These are phyloP conservation scores for Tolypocladium endophyticum DNA, from an alignment of 2,329 filamentous ascomycete genomes.

Conservation along the genomic window DNA sequence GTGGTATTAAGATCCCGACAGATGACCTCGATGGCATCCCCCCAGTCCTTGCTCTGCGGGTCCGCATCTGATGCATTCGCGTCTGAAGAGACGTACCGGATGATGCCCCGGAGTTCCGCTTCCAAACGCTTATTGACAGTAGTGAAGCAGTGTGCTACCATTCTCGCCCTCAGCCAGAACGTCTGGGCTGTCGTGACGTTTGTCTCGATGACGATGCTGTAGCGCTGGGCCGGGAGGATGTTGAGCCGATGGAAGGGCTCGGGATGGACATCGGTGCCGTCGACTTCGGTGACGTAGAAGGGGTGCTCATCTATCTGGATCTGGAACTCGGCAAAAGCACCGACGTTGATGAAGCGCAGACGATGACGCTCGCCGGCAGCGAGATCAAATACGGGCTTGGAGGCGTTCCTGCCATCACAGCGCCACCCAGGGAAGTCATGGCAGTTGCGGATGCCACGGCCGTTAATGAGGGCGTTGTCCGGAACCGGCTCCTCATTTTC, in stretches of 20 bases:
- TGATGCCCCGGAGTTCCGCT: conserved; percentile 17
- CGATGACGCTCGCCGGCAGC: conserved; percentile 49
- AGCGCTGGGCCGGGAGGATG: conserved; percentile 60
- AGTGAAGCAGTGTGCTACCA: conserved; percentile 28
- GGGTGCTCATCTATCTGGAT: conserved; percentile 58
- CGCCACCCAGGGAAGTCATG: conserved; percentile 23
- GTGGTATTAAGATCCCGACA: conserved; percentile 44
- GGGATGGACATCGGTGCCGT: conserved; percentile 56
- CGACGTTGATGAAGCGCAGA: conserved; percentile 59
- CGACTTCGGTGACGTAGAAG: conserved; percentile 57
- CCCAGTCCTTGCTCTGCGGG: conserved; percentile 36
- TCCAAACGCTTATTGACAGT: conserved; percentile 18
- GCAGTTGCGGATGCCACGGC: conserved; percentile 23
- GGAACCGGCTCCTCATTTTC: conserved; percentile 55
- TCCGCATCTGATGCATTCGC: neutral
- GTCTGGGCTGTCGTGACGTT: conserved; percentile 41
- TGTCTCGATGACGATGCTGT: conserved; percentile 53
- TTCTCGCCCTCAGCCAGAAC: conserved; percentile 53
- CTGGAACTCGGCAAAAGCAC: conserved; percentile 62
- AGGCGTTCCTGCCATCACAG: conserved; percentile 31
- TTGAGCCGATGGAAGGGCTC: conserved; percentile 49
- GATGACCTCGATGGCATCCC: conserved; percentile 32
- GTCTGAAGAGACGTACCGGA: conserved; percentile 14
- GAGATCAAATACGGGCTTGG: conserved; percentile 32
- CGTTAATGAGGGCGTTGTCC: conserved; percentile 55